Evolutionary conservation across 768 basidiomycete genomes (phyloP), one percentile per base, ranked within the genome.

Genomic region (Boletus reticulatus): DNA sequence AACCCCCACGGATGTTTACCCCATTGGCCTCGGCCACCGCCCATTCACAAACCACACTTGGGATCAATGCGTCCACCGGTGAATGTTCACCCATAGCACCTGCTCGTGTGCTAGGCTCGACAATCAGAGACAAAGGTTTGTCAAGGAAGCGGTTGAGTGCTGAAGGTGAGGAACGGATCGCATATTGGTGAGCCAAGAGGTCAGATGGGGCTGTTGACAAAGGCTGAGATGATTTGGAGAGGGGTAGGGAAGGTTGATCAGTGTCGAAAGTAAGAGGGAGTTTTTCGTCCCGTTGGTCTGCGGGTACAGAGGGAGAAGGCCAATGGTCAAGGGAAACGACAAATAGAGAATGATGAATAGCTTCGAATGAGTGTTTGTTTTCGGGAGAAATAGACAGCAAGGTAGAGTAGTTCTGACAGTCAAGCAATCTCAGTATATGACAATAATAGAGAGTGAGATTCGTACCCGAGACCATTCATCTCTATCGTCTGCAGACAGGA

Each of bases 41-140:
- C 62, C 91, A 95, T 61, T 97, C 93, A 32, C 85, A 84, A 9
- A 90, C 84, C 46, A 94, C 88, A 57, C 89, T 91, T 0, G 94
- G 94, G 3, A 95, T 85, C 14, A 98, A 76, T 1, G 94, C 96
- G 59, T 97, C 95, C 55, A 87, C 87, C 0, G 91, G 87, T 0
- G 92, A 89, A 68, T 96, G 94, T 72, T 98, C 95, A 6, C 95
- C 95, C 64, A 85, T 83, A 41, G 89, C 88, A 38, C 93, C 91
- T 7, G 92, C 90, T 37, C 91, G 85, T 3, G 87, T 86, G 51
- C 88, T 89, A 1, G 87, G 82, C 68, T 98, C 95, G 37, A 98
- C 85, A 46, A 92, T 81, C 51, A 97, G 73, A 5, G 86, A 87
- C 38, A 89, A 81, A 3, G 87, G 79, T 72, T 97, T 98, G 75